phyloP scores from a whole-genome alignment of 1,284 basidiomycete species.

The Trichosporon sp. region DNA sequence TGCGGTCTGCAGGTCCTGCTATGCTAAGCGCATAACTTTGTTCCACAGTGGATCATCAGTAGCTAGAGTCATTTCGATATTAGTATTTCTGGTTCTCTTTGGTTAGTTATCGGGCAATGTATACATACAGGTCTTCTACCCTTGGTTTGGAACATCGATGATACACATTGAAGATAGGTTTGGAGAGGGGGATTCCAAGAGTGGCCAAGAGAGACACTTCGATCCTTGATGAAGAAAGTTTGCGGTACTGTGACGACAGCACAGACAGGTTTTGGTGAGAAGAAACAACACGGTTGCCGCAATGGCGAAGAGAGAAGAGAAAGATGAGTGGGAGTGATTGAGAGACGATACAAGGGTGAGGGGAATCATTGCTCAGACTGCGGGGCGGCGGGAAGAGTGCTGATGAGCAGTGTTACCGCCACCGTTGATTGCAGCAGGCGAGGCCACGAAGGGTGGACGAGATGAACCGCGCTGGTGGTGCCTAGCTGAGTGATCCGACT shows the following conservation, averaged over 20 bases:
- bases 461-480: constrained; percentile 6
- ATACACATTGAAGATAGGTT: not conserved
- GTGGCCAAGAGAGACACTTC: not conserved
- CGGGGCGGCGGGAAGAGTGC: not conserved
- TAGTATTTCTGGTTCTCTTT: not conserved
- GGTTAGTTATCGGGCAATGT: not conserved
- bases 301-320: not conserved
- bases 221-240: not conserved
- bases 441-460: constrained; percentile 8
- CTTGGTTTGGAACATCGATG: not conserved
- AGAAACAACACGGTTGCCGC: not conserved
- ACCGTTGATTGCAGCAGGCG: not conserved
- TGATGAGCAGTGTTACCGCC: not conserved
- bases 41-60: not conserved
- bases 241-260: not conserved
- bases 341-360: not conserved
- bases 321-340: not conserved
- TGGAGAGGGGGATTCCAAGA: not conserved
- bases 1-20: constrained; percentile 38
- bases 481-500: constrained; percentile 9
- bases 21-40: constrained; percentile 5
- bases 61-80: not conserved
- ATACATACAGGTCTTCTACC: not conserved
- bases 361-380: not conserved
- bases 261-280: not conserved